Conservation (phyloP, 768 basidiomycete genomes). For the Termitomyces sp. region DNA sequence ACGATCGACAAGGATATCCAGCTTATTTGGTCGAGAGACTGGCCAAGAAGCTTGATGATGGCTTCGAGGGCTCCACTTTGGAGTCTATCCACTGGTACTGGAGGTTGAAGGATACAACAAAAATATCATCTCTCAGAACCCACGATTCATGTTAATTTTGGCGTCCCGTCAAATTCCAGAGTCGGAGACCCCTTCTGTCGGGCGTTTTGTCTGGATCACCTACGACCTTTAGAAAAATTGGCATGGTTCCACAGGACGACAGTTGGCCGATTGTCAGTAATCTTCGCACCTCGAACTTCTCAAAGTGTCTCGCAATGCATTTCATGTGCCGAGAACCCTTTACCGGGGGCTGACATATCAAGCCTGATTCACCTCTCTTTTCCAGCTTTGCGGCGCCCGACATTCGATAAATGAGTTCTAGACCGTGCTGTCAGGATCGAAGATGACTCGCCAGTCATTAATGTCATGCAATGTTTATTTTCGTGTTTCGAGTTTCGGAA, state of each 20-base stretch:
- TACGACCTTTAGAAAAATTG: neutral
- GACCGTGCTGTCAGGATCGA: neutral
- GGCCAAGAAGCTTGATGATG: neutral
- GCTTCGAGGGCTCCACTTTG: neutral
- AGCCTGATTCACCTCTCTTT: neutral
- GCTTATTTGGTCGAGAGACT: neutral
- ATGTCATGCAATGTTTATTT: neutral
- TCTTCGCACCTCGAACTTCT: neutral
- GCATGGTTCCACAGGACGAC: neutral
- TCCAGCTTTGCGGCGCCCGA: neutral
- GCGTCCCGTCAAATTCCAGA: neutral
- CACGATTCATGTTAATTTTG: neutral
- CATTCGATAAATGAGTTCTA: neutral
- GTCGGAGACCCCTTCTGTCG: neutral
- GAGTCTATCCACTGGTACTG: neutral
- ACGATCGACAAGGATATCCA: neutral
- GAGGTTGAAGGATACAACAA: neutral
- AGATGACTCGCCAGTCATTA: neutral
- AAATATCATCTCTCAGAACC: neutral
- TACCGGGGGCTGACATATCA: neutral
- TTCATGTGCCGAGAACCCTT: neutral
- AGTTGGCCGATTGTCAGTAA: neutral
- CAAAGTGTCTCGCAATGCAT: neutral
- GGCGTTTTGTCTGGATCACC: neutral
- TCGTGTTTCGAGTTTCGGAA: neutral